Percentiles rank a stretch among this genome's conserved stretches.
These are phyloP conservation scores for Pilatotrama ljubarskyi DNA, from an alignment of 768 basidiomycete genomes.

Conservation along the genomic window DNA sequence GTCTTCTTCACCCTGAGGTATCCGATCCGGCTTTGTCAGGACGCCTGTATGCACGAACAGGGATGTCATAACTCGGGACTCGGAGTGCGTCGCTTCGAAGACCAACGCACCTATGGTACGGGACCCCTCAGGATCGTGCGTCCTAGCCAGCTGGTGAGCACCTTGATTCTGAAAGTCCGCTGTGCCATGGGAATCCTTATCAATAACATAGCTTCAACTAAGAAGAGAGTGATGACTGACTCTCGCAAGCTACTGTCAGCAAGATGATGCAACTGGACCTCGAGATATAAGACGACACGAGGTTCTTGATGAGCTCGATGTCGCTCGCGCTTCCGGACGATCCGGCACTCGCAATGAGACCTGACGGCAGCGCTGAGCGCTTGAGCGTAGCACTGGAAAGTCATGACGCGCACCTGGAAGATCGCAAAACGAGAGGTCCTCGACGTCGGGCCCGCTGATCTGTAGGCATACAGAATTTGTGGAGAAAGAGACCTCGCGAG, in stretches of 20 bases:
- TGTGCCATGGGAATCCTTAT: slow-evolving; percentile 27
- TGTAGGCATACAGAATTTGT: slow-evolving; percentile 38
- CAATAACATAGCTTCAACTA: background rate
- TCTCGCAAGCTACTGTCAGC: slow-evolving; percentile 63
- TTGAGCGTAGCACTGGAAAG: background rate
- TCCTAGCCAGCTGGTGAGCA: slow-evolving; percentile 63
- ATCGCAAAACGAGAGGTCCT: slow-evolving; percentile 43
- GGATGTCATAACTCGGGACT: too few species aligned
- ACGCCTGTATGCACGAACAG: slow-evolving; percentile 46
- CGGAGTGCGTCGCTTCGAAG: too few species aligned
- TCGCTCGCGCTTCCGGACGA: slow-evolving; percentile 50
- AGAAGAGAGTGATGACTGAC: slow-evolving; percentile 36
- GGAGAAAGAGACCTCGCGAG: slow-evolving; percentile 35
- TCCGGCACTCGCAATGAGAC: slow-evolving; percentile 49
- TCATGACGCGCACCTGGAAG: slow-evolving; percentile 35
- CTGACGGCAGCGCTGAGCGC: slow-evolving; percentile 29
- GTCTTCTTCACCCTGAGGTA: slow-evolving; percentile 52
- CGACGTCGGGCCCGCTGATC: slow-evolving; percentile 38
- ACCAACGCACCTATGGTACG: slow-evolving; percentile 63
- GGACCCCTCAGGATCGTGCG: slow-evolving; percentile 58
- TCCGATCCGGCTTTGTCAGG: slow-evolving; percentile 74
- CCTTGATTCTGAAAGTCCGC: slow-evolving; percentile 84
- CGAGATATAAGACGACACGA: slow-evolving; percentile 60
- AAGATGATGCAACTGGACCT: slow-evolving; percentile 64
- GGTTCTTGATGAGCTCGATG: slow-evolving; percentile 57